Base-by-base conservation (phyloP, 2,329 filamentous ascomycete species). In the Didymellaceae sp. region DNA sequence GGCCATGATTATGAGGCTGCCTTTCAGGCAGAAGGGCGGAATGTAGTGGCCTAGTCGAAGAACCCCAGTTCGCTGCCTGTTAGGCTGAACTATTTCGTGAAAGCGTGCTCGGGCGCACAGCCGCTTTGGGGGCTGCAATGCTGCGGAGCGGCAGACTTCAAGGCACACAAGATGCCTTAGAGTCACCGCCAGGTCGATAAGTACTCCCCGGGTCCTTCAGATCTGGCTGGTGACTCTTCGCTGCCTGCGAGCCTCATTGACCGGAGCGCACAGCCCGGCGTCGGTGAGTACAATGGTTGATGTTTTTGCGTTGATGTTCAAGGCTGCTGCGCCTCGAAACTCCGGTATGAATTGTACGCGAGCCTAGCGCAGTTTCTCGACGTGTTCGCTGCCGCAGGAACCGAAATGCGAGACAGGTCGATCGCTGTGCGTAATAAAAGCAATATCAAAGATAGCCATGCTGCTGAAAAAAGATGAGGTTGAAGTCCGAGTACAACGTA, bases 21-120 rank as follows among this genome's bases (percentile, higher is more conserved):
- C 46, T 47, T 43, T 55, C 54, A 67, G 65, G 63, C 65, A 67
- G 63, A 65, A 61, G 55, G 51, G 53, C 52, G 51, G 48, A 14
- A 22, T 45, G 55, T 52, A 21, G 49, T 50, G 45, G 41, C n/a
- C 26, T 46, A 58, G 42, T 58, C 58, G 62, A 40, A 55, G 61
- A 63, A 62, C 57, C 45, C 31, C 51, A 20, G 61, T 63, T 70
- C 56, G 68, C 38, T 71, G 68, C 68, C 68, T 71, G 52, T 37
- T 39, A 45, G 59, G 55, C 56, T 59, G 57, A 55, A 54, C 37
- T 35, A 33, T 35, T 48, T 22, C 21, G 55, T 57, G 50, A 52
- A 59, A 46, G 55, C 41, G 59, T 53, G 55, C 53, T 46, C 48
- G 53, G 31, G 32, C 47, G 62, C 66, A 66, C 63, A 67, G 65